A percentile compares a stretch with the other conserved stretches of the same genome.
Evolutionary conservation across 495 filamentous ascomycete species (phyloP).

Genomic region (Venustampulla echinocandica): DNA sequence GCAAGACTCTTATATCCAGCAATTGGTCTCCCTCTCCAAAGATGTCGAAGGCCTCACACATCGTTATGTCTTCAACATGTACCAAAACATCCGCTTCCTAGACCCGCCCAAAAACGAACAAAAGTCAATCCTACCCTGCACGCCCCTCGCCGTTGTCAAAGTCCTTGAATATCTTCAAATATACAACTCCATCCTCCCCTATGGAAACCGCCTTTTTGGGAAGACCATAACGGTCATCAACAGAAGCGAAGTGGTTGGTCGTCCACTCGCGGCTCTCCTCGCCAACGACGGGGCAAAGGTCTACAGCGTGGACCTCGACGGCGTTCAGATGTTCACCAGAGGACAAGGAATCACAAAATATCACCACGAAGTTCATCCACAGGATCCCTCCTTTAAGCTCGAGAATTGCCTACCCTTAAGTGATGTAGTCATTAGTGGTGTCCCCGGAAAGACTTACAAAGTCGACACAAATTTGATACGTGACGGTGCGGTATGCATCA

Average conservation of each 20-base stretch:
- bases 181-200: slow-evolving; percentile 92
- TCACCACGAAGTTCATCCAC: slow-evolving; percentile 72
- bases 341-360: slow-evolving; percentile 74
- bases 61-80: slow-evolving; percentile 97
- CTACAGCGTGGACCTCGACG: slow-evolving; percentile 86
- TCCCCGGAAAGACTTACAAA: slow-evolving; percentile 81
- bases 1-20: slow-evolving; percentile 90
- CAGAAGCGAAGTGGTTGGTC: slow-evolving; percentile 86
- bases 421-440: slow-evolving; percentile 90
- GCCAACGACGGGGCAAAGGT: slow-evolving; percentile 95
- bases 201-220: slow-evolving; percentile 86
- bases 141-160: slow-evolving; percentile 90
- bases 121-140: slow-evolving; percentile 92
- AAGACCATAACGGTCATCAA: slow-evolving; percentile 93
- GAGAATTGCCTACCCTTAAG: slow-evolving; percentile 75
- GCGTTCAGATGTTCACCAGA: slow-evolving; percentile 85
- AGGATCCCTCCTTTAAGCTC: slow-evolving; percentile 58
- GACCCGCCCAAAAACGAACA: slow-evolving; percentile 64
- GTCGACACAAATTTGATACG: slow-evolving; percentile 72
- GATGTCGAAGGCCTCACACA: slow-evolving; percentile 95
- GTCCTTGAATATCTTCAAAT: slow-evolving; percentile 90
- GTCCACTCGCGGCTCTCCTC: slow-evolving; percentile 86
- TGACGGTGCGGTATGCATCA: slow-evolving; percentile 91
- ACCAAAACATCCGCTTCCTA: slow-evolving; percentile 92
- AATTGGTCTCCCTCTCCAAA: slow-evolving; percentile 81